These are phyloP conservation scores for Exophiala spinifera DNA, from an alignment of 2,329 filamentous ascomycete species.

Conservation along the genomic window DNA sequence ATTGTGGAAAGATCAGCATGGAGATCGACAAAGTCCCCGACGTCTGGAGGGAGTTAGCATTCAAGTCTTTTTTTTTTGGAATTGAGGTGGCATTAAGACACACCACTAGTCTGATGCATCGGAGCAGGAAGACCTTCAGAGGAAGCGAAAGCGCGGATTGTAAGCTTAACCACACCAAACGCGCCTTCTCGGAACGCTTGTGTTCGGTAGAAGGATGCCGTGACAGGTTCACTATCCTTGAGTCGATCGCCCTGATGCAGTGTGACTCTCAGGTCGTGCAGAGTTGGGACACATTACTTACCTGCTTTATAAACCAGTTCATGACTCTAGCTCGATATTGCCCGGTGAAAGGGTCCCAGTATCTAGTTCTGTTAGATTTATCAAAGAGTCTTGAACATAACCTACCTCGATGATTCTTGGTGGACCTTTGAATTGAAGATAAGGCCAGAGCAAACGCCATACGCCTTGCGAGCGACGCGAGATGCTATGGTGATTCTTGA, in stretches of 20 bases:
- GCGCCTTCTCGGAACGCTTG: too few species aligned
- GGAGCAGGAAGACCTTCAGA: too few species aligned
- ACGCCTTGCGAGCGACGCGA: conserved; percentile 28
- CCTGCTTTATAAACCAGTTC: conserved; percentile 29
- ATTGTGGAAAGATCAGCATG: conserved; percentile 20
- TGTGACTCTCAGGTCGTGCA: too few species aligned
- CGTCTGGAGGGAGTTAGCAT: conserved; percentile 14
- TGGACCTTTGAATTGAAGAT: conserved; percentile 16
- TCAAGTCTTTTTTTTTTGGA: background rate
- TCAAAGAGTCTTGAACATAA: background rate
- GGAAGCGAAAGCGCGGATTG: too few species aligned
- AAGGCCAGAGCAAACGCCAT: conserved; percentile 18
- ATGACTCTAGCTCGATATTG: conserved; percentile 20
- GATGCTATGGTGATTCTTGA: conserved; percentile 21
- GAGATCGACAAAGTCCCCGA: conserved; percentile 26
- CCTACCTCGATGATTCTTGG: conserved; percentile 22
- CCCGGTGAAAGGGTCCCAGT: conserved; percentile 15
- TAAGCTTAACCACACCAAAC: too few species aligned
- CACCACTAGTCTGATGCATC: background rate
- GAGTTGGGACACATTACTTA: background rate
- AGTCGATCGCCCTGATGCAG: conserved; percentile 23
- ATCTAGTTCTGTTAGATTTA: conserved; percentile 15
- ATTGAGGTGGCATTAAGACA: too few species aligned
- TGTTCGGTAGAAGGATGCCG: too few species aligned
- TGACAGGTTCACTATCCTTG: conserved; percentile 20